Conservation (phyloP, 768 basidiomycete species). For the Hortiboletus flavorubellus region DNA sequence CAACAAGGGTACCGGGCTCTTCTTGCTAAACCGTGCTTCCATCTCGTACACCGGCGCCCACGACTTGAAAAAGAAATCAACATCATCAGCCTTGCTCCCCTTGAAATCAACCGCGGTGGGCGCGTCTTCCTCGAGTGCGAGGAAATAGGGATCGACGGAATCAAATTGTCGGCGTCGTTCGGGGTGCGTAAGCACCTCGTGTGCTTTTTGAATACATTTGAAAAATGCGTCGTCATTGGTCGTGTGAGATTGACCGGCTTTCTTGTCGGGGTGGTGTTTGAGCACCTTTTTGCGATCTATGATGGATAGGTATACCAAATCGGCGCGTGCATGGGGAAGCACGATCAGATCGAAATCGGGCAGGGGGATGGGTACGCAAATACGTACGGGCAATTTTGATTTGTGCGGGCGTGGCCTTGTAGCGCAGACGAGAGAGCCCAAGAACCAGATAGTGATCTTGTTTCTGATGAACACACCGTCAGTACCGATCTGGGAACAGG, state of each 20-base stretch:
- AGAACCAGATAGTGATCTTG: conserved; percentile 99
- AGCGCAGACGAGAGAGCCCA: conserved; percentile 86
- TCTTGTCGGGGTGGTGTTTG: conserved; percentile 98
- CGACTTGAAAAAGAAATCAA: conserved; percentile 64
- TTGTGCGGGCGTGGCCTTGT: conserved; percentile 83
- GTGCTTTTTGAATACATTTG: conserved; percentile 99
- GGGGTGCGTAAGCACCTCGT: conserved; percentile 83
- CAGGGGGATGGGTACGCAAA: conserved; percentile 7
- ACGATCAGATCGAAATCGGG: conserved; percentile 8
- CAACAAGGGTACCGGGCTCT: conserved; percentile 77
- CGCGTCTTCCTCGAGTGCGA: conserved; percentile 72
- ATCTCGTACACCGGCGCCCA: conserved; percentile 85
- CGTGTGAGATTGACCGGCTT: conserved; percentile 70
- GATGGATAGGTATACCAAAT: not conserved
- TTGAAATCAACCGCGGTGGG: conserved; percentile 66
- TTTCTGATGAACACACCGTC: conserved; percentile 51
- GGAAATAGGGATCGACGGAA: conserved; percentile 82
- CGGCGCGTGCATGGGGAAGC: not conserved
- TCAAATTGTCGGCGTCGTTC: conserved; percentile 95
- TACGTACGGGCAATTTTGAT: conserved; percentile 94
- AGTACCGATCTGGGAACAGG: conserved; percentile 3
- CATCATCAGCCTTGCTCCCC: conserved; percentile 38
- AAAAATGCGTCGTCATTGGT: conserved; percentile 98
- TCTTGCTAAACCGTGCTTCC: conserved; percentile 89
- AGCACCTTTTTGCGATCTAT: conserved; percentile 98